Conservation (phyloP, 148 eudicot genomes). For the Tetragonia tetragonoides region DNA sequence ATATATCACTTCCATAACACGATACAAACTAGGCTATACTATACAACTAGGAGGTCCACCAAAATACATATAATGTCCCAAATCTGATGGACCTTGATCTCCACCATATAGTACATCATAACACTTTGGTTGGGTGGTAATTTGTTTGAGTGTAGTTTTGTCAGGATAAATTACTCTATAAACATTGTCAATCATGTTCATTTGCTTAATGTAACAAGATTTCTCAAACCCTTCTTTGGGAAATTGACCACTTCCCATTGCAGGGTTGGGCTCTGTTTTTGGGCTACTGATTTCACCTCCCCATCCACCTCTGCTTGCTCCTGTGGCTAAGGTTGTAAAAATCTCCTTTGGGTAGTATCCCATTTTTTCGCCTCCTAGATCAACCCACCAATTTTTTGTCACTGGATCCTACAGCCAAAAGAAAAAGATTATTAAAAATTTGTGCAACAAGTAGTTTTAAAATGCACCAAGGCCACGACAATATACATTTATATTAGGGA, state of each 20-base stretch:
- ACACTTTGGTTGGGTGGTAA: slow-evolving; percentile 2
- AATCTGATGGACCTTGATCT: too few species aligned
- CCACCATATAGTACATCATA: background rate
- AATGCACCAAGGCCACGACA: too few species aligned
- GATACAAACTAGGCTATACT: background rate
- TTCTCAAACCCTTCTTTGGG: background rate
- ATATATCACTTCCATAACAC: too few species aligned
- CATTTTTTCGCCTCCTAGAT: background rate
- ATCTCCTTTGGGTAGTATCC: slow-evolving; percentile 22
- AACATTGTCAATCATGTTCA: background rate
- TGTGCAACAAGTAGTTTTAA: too few species aligned
- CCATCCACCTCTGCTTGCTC: slow-evolving; percentile 17
- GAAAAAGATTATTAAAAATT: too few species aligned
- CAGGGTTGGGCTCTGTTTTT: background rate
- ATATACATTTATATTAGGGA: too few species aligned
- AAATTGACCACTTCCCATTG: slow-evolving; percentile 18
- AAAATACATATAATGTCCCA: slow-evolving; percentile 9
- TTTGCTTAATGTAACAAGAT: background rate
- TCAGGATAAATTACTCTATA: background rate
- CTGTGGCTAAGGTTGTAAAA: background rate
- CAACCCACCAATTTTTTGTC: slow-evolving; percentile 17
- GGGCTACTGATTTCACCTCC: slow-evolving; percentile 20
- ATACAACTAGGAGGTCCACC: slow-evolving; percentile 20
- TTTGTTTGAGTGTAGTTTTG: background rate
- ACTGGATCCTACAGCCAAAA: background rate